Percentiles rank a stretch among this genome's conserved stretches.
Evolutionary conservation across 2,329 filamentous ascomycete genomes (phyloP).

Genomic region (Monilinia fructigena): DNA sequence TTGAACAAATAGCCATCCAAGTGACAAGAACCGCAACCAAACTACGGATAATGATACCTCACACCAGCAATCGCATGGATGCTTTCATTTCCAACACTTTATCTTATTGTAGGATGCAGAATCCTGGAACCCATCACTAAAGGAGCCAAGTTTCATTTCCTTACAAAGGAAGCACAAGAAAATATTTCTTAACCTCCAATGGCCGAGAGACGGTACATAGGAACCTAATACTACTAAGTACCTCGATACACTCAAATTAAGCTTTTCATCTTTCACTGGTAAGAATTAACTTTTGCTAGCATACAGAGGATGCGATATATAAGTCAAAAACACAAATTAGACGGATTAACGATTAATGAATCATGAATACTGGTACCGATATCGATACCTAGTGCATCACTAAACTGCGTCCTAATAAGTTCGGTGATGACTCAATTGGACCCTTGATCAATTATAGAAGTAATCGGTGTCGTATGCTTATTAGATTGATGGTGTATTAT

Average conservation of each 20-base stretch:
- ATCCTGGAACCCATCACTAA: background rate
- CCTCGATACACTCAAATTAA: background rate
- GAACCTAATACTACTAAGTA: conserved; percentile 7
- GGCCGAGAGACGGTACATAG: background rate
- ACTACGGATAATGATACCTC: too few species aligned
- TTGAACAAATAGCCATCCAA: background rate
- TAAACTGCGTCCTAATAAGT: background rate
- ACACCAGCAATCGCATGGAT: background rate
- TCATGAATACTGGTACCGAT: too few species aligned
- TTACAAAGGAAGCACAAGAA: background rate
- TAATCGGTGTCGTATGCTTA: too few species aligned
- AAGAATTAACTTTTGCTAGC: background rate
- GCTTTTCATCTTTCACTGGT: background rate
- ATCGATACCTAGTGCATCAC: background rate
- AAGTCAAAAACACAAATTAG: background rate
- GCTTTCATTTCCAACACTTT: background rate
- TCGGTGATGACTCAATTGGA: conserved; percentile 13
- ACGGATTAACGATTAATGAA: too few species aligned
- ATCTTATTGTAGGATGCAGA: background rate
- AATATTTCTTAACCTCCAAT: background rate
- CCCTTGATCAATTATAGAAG: too few species aligned
- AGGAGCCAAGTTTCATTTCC: background rate
- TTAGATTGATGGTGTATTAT: too few species aligned
- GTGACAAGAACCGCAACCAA: background rate
- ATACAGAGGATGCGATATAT: too few species aligned